phyloP scores from a whole-genome alignment of 305 asterid species.

The Striga hermonthica region DNA sequence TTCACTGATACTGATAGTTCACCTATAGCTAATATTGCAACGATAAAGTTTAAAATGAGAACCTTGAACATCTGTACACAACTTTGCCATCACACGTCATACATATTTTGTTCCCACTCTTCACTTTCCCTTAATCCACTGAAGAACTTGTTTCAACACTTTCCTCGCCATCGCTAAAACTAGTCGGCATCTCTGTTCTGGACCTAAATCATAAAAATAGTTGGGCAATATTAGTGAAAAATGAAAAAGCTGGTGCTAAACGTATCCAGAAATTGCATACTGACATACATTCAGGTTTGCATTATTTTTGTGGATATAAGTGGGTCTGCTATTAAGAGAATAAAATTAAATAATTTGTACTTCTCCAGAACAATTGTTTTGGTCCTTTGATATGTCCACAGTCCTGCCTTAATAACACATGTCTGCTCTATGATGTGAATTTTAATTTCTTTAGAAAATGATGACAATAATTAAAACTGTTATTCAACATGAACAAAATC shows the following conservation, averaged over 20 bases:
- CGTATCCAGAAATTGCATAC: background rate
- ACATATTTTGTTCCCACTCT: conserved; percentile 19
- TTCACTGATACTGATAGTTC: background rate
- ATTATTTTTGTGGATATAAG: too few species aligned
- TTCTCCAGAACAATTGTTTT: too few species aligned
- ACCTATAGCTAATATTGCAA: conserved; percentile 33
- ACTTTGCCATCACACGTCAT: background rate
- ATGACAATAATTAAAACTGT: too few species aligned
- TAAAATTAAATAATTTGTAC: too few species aligned
- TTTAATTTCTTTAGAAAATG: too few species aligned
- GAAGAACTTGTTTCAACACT: conserved; percentile 69
- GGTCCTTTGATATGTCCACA: too few species aligned
- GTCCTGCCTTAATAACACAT: too few species aligned
- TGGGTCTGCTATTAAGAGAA: too few species aligned
- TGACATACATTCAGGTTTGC: too few species aligned
- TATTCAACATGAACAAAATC: too few species aligned
- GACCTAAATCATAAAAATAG: conserved; percentile 35
- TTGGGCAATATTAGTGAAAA: background rate
- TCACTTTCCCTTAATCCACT: conserved; percentile 37
- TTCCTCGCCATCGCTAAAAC: conserved; percentile 62
- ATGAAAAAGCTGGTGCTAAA: background rate
- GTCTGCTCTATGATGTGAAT: too few species aligned
- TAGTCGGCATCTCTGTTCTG: conserved; percentile 52
- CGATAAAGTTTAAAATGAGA: background rate
- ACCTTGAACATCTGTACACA: conserved; percentile 31